Percentiles rank a stretch among this genome's conserved stretches.
Evolutionary conservation across 768 basidiomycete species (phyloP).

Genomic region (Mycena latifolia): DNA sequence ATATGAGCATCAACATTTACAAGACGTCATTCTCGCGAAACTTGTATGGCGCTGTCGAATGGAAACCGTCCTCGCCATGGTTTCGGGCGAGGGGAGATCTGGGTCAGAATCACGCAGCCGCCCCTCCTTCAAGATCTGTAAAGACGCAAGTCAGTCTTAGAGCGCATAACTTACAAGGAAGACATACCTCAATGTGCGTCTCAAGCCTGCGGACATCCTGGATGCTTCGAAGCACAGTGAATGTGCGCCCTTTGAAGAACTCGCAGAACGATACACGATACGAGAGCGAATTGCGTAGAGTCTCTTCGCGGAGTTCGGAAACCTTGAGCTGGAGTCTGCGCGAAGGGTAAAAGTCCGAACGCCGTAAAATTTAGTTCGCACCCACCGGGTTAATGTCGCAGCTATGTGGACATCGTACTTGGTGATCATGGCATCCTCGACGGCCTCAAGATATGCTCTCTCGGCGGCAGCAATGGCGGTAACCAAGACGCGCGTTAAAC

Average conservation of each 20-base stretch:
- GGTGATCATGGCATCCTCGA: background rate
- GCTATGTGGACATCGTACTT: background rate
- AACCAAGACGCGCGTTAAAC: no score
- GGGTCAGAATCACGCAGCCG: no score
- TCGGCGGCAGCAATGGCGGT: no score
- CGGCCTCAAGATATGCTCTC: no score
- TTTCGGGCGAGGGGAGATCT: no score
- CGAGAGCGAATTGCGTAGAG: constrained; percentile 1
- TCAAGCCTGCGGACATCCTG: background rate
- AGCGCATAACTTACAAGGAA: no score
- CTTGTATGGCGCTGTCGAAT: no score
- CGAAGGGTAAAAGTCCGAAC: background rate
- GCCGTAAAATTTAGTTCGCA: background rate
- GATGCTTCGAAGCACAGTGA: background rate
- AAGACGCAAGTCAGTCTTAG: background rate
- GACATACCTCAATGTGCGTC: background rate
- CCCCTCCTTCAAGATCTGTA: background rate
- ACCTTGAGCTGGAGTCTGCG: background rate
- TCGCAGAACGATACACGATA: background rate
- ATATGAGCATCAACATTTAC: no score
- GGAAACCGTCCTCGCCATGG: no score
- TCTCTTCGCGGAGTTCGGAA: background rate
- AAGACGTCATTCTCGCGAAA: no score
- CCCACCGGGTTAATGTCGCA: background rate
- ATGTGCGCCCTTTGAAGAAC: background rate